Evolutionary conservation across 169 alveolate genomes (phyloP).

Genomic region (Babesia gibsoni): DNA sequence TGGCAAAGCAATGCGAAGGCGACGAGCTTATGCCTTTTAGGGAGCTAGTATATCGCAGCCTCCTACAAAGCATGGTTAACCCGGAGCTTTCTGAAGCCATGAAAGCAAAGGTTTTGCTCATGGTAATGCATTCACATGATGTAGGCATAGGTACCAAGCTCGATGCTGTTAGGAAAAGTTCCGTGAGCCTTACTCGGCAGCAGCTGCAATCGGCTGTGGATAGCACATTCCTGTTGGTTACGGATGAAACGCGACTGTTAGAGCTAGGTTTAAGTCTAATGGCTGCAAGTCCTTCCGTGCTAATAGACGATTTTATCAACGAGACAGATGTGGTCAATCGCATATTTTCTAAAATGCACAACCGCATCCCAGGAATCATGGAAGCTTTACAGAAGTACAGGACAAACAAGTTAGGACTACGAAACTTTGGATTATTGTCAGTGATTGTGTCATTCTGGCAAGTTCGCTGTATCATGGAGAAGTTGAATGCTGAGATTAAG

Average conservation of each 20-base stretch:
- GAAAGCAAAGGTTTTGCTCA: neutral
- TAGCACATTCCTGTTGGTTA: neutral
- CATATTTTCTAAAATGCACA: neutral
- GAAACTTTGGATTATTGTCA: neutral
- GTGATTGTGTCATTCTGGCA: conserved; percentile 14
- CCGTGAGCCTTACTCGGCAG: conserved; percentile 3
- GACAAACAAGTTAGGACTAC: neutral
- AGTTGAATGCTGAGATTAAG: neutral
- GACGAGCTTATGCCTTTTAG: neutral
- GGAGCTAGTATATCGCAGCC: neutral
- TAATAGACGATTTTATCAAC: conserved; percentile 3
- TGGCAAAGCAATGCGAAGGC: neutral
- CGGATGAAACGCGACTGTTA: neutral
- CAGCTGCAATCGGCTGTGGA: conserved; percentile 25
- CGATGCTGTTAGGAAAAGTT: neutral
- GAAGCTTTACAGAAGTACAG: neutral
- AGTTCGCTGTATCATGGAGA: neutral
- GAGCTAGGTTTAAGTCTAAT: conserved; percentile 1
- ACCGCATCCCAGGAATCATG: neutral
- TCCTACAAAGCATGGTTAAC: neutral
- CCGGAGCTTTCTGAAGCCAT: neutral
- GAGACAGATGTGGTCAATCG: neutral
- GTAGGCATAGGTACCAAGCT: neutral
- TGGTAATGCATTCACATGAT: neutral
- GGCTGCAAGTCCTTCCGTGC: neutral